A percentile compares a stretch with the other conserved stretches of the same genome.
Conservation (phyloP, 1,139 yeast species). For the Diutina pseudorugosa region DNA sequence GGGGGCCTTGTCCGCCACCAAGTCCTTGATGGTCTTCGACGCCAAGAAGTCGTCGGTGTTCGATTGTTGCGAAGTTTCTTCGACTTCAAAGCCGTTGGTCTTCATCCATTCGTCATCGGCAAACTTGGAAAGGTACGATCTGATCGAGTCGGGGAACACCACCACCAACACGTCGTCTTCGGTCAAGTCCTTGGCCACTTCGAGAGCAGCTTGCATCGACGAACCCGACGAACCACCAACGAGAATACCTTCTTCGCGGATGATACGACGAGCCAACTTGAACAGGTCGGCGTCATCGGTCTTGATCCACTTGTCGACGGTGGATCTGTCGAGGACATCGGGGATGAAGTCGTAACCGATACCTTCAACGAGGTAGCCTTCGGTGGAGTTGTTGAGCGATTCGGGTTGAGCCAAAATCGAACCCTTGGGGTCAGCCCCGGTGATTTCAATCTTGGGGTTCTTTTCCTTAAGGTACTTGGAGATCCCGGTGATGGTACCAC, state of each 20-base stretch:
- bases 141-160: constrained; percentile 77
- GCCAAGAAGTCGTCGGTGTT: constrained; percentile 39
- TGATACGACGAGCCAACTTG: constrained; percentile 70
- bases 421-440: constrained; percentile 84
- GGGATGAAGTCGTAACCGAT: constrained; percentile 88
- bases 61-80: constrained; percentile 31
- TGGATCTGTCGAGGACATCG: constrained; percentile 56
- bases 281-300: constrained; percentile 78
- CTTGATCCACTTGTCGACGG: constrained; percentile 74
- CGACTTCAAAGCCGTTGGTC: constrained; percentile 56
- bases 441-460: constrained; percentile 46
- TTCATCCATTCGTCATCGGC: constrained; percentile 91
- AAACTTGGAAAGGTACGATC: constrained; percentile 80
- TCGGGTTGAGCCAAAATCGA: constrained; percentile 79
- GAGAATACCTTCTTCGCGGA: constrained; percentile 74
- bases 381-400: constrained; percentile 46
- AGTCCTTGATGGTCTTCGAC: constrained; percentile 46
- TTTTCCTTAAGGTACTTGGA: constrained; percentile 67
- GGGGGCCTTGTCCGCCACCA: constrained; percentile 57
- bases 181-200: constrained; percentile 56
- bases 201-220: constrained; percentile 71
- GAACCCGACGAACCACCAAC: constrained; percentile 87
- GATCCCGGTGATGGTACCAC: constrained; percentile 74
- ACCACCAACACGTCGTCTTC: constrained; percentile 72
- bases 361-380: constrained; percentile 77